Conservation (phyloP, 306 rosid genomes). For the Comarum palustre region DNA sequence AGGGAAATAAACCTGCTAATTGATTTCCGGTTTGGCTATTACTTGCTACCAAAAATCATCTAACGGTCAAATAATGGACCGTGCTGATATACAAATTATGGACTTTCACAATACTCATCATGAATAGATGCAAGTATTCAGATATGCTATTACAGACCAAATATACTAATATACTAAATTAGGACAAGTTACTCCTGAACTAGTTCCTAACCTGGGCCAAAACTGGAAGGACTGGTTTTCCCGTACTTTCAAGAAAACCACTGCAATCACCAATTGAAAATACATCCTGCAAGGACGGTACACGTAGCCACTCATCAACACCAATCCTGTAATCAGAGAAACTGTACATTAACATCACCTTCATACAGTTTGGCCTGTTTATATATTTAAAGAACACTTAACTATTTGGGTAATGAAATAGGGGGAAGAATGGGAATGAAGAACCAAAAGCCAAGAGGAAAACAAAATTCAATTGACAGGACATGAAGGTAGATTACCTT, state of each 20-base stretch:
- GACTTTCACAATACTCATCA: neutral
- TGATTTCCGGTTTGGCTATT: neutral
- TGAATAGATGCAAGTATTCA: neutral
- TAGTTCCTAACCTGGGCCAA: constrained; percentile 66
- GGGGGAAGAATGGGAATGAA: neutral
- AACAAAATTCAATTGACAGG: neutral
- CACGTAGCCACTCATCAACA: constrained; percentile 82
- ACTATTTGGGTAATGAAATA: neutral
- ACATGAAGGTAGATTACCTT: constrained; percentile 41
- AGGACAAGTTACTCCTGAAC: neutral
- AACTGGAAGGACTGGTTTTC: constrained; percentile 79
- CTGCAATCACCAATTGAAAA: constrained; percentile 91
- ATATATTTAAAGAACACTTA: neutral
- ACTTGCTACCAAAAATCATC: neutral
- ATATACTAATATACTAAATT: neutral
- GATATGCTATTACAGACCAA: neutral
- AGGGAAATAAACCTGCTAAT: neutral
- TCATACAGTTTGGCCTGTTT: neutral
- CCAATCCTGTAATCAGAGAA: constrained; percentile 68
- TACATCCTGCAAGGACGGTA: constrained; percentile 71
- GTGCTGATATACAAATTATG: neutral
- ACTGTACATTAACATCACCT: neutral
- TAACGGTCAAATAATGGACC: neutral
- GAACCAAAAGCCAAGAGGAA: neutral
- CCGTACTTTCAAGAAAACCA: constrained; percentile 90